Percentiles rank a stretch among this genome's conserved stretches.
These are phyloP conservation scores for Leishmania major DNA, from an alignment of 208 protist genomes.

Conservation along the genomic window DNA sequence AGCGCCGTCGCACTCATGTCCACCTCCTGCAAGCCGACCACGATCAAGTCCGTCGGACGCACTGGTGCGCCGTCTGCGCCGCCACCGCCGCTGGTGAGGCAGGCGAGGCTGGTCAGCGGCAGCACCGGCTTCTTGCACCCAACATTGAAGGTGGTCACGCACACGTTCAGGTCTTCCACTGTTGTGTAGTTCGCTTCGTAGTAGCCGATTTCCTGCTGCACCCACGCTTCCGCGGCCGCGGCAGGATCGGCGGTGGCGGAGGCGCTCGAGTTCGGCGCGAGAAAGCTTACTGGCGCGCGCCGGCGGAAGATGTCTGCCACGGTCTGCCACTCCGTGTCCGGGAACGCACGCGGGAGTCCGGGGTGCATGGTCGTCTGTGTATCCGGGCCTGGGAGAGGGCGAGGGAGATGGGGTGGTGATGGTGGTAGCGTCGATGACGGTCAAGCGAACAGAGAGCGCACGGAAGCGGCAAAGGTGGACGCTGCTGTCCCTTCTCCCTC, in stretches of 20 bases:
- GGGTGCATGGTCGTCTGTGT: constrained; percentile 40
- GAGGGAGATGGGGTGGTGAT: no score
- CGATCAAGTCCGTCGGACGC: constrained; percentile 69
- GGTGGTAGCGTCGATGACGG: no score
- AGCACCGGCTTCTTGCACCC: constrained; percentile 76
- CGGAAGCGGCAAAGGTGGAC: no score
- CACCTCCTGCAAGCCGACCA: constrained; percentile 89
- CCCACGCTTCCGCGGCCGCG: constrained; percentile 63
- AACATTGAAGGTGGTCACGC: constrained; percentile 86
- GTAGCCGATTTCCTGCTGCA: constrained; percentile 77
- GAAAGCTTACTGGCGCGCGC: constrained; percentile 18
- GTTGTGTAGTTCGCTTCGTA: constrained; percentile 76
- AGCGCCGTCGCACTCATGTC: constrained; percentile 92
- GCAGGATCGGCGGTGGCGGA: constrained; percentile 2
- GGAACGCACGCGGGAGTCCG: constrained; percentile 65
- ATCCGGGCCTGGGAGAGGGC: background rate
- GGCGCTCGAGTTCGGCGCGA: constrained; percentile 2
- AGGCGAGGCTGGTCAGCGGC: constrained; percentile 38
- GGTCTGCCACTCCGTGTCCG: constrained; percentile 43
- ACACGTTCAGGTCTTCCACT: constrained; percentile 65
- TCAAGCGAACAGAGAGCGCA: no score
- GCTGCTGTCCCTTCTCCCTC: no score
- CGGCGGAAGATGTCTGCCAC: constrained; percentile 56
- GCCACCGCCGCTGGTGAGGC: constrained; percentile 19
- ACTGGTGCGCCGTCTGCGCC: constrained; percentile 4